Percentiles rank a stretch among this genome's conserved stretches.
phyloP scores from a whole-genome alignment of 345 rosid species.

The Raphanus raphanistrum region DNA sequence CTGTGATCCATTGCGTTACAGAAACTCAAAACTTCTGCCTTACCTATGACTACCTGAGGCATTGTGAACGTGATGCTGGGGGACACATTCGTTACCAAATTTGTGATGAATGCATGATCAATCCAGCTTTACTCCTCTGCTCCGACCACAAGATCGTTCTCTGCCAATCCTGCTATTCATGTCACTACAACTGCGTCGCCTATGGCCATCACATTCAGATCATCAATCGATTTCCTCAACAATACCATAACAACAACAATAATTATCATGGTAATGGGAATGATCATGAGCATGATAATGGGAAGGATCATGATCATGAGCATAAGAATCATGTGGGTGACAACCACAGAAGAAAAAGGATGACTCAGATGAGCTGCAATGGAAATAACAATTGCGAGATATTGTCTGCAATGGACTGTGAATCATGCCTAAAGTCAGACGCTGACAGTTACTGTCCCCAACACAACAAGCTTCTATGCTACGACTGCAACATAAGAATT shows the following conservation, averaged over 20 bases:
- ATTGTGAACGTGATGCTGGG: not conserved
- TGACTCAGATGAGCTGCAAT: not conserved
- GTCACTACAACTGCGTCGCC: not conserved
- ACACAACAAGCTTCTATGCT: not conserved
- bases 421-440: not conserved
- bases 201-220: not conserved
- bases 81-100: not conserved
- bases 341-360: not conserved
- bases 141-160: not conserved
- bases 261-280: not conserved
- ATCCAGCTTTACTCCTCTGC: slow-evolving; percentile 2
- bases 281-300: not conserved
- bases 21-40: not conserved
- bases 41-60: not conserved
- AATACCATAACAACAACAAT: not conserved
- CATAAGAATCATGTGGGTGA: not conserved
- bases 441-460: not conserved
- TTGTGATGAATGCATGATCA: not conserved
- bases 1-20: not conserved
- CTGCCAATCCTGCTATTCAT: not conserved
- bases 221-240: not conserved
- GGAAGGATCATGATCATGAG: not conserved
- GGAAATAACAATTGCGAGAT: not conserved
- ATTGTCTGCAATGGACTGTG: not conserved
- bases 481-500: not conserved